Evolutionary conservation across 805 yeast species (phyloP).

Genomic region (Metschnikowia sp.): DNA sequence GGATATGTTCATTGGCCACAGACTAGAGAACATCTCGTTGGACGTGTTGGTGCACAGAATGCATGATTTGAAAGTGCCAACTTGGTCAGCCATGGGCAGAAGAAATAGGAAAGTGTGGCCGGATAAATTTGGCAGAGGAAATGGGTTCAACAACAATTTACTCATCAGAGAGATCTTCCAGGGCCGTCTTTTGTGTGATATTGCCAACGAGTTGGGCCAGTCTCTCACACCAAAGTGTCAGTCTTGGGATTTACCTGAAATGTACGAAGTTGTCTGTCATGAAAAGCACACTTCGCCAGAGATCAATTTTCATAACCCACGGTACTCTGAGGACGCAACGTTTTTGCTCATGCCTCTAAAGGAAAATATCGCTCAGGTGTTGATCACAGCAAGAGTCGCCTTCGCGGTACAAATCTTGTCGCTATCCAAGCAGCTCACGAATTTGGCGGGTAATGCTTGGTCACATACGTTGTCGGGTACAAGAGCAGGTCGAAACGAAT

Average conservation of each 20-base stretch:
- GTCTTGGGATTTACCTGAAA: slow-evolving; percentile 90
- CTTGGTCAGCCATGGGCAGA: slow-evolving; percentile 84
- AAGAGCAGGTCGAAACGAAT: slow-evolving; percentile 94
- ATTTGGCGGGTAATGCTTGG: slow-evolving; percentile 97
- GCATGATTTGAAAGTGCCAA: slow-evolving; percentile 65
- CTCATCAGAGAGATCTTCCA: slow-evolving; percentile 67
- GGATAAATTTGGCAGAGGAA: slow-evolving; percentile 57
- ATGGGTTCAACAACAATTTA: slow-evolving; percentile 48
- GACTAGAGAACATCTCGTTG: slow-evolving; percentile 71
- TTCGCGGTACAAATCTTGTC: slow-evolving; percentile 82
- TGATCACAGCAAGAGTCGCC: slow-evolving; percentile 73
- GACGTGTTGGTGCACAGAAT: slow-evolving; percentile 81
- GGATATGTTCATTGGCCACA: slow-evolving; percentile 86
- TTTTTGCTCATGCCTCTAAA: slow-evolving; percentile 66
- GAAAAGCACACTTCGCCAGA: slow-evolving; percentile 62
- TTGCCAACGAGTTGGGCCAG: slow-evolving; percentile 92
- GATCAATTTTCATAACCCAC: slow-evolving; percentile 65
- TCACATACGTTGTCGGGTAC: slow-evolving; percentile 91
- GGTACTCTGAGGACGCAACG: slow-evolving; percentile 62
- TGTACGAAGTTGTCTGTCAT: slow-evolving; percentile 78
- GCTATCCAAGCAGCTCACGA: slow-evolving; percentile 85
- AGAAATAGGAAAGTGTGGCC: slow-evolving; percentile 77
- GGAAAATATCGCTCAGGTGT: slow-evolving; percentile 65
- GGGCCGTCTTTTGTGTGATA: slow-evolving; percentile 88
- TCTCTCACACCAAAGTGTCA: slow-evolving; percentile 89